These are phyloP conservation scores for Cladosporium sphaerospermum DNA, from an alignment of 2,329 filamentous ascomycete genomes.

Conservation along the genomic window DNA sequence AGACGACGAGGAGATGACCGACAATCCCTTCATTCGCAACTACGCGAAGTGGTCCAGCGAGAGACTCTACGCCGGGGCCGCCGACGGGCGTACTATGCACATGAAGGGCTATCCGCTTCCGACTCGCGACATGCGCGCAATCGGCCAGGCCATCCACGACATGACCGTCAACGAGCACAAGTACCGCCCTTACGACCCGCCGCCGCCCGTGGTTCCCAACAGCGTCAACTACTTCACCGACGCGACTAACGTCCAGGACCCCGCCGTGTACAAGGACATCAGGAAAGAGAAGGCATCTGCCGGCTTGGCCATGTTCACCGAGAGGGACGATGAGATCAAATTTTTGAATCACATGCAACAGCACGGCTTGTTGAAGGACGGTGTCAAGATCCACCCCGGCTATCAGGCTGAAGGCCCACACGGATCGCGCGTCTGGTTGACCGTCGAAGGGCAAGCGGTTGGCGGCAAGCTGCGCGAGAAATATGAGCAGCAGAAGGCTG, in stretches of 20 bases:
- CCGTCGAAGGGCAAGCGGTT: slow-evolving; percentile 10
- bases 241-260: slow-evolving; percentile 2
- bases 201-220: neutral
- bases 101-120: neutral
- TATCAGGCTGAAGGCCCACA: slow-evolving; percentile 8
- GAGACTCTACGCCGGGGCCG: neutral
- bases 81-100: neutral
- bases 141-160: neutral
- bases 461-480: slow-evolving; percentile 6
- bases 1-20: slow-evolving; percentile 12
- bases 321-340: neutral
- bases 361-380: neutral
- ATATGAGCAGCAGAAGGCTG: slow-evolving; percentile 3
- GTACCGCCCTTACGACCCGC: neutral
- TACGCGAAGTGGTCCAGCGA: slow-evolving; percentile 9
- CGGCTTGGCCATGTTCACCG: slow-evolving; percentile 4
- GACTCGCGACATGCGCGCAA: slow-evolving; percentile 1
- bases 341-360: neutral
- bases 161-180: slow-evolving; percentile 3
- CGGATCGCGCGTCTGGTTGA: slow-evolving; percentile 7
- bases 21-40: slow-evolving; percentile 13
- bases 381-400: slow-evolving; percentile 10
- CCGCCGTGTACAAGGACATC: slow-evolving; percentile 9
- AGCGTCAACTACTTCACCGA: neutral
- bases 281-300: slow-evolving; percentile 9